A percentile compares a stretch with the other conserved stretches of the same genome.
Evolutionary conservation across 1,139 yeast species (phyloP).

Genomic region (Chernovozyma sophiae-reginae): DNA sequence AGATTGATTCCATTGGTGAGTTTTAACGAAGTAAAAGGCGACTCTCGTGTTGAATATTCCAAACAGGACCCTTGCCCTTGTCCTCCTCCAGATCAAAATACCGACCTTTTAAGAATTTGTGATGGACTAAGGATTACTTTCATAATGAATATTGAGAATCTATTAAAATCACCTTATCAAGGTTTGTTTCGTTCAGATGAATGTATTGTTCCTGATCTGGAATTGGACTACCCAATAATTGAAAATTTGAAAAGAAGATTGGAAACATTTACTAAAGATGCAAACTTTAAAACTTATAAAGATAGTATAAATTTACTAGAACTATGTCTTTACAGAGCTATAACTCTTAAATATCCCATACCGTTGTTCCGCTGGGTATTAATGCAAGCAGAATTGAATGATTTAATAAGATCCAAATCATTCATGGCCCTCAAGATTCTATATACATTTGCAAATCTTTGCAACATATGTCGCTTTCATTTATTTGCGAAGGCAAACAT

Average conservation of each 20-base stretch:
- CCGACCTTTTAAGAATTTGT: constrained; percentile 20
- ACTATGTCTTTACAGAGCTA: constrained; percentile 12
- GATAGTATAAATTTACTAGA: constrained; percentile 13
- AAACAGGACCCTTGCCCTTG: too few relatives aligned
- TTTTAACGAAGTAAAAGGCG: constrained; percentile 12
- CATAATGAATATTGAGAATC: constrained; percentile 2
- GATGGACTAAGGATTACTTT: constrained; percentile 16
- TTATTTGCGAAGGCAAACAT: constrained; percentile 16
- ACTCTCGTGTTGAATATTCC: too few relatives aligned
- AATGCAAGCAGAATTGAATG: constrained; percentile 14
- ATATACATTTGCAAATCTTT: constrained; percentile 19
- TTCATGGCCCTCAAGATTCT: constrained; percentile 24
- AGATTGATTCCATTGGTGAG: constrained; percentile 23
- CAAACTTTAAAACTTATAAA: constrained; percentile 7
- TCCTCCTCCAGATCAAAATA: constrained; percentile 1
- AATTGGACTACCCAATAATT: constrained; percentile 16
- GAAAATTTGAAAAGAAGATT: constrained; percentile 12
- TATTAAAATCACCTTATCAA: constrained; percentile 6
- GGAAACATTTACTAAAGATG: constrained; percentile 4
- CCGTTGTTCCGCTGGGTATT: constrained; percentile 28
- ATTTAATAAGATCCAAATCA: constrained; percentile 17
- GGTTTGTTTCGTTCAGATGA: constrained; percentile 8
- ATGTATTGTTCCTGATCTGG: constrained; percentile 2
- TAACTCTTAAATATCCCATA: constrained; percentile 18
- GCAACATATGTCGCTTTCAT: constrained; percentile 18